These are phyloP conservation scores for Cercis canadensis DNA, from an alignment of 306 rosid species.

Conservation along the genomic window DNA sequence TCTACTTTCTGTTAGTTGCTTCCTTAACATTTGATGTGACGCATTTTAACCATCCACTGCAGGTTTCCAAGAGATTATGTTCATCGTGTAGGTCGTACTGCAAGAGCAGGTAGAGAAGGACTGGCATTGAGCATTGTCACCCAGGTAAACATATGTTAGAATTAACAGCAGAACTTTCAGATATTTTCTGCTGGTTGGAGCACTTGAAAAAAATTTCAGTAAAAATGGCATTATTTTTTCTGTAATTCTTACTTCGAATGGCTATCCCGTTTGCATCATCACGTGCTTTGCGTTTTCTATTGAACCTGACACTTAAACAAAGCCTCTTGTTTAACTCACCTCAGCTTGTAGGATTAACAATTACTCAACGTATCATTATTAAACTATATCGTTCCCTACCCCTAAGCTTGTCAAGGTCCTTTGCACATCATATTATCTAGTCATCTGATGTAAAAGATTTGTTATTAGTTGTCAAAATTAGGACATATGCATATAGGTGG, in stretches of 20 bases:
- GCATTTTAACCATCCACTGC: slow-evolving; percentile 40
- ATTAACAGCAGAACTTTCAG: background rate
- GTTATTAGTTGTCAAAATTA: background rate
- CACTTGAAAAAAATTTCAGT: background rate
- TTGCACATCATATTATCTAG: background rate
- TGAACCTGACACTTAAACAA: background rate
- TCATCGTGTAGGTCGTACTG: slow-evolving; percentile 95
- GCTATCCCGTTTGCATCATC: background rate
- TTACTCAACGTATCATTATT: background rate
- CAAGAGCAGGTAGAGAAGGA: slow-evolving; percentile 96
- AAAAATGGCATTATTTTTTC: background rate
- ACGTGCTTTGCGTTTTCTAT: background rate
- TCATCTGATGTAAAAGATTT: background rate
- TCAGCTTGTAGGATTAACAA: background rate
- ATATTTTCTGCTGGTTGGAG: slow-evolving; percentile 15
- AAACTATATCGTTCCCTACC: background rate
- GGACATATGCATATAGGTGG: background rate
- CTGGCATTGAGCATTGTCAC: slow-evolving; percentile 78
- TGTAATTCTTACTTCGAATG: slow-evolving; percentile 5
- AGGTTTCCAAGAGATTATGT: slow-evolving; percentile 84
- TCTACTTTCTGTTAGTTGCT: slow-evolving; percentile 23
- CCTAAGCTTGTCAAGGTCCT: background rate
- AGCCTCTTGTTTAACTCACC: background rate
- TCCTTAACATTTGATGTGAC: slow-evolving; percentile 11
- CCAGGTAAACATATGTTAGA: slow-evolving; percentile 52